Evolutionary conservation across 176 grass and related monocot species (phyloP), one percentile per base, ranked within the genome.

Genomic region (Carex cristatella): DNA sequence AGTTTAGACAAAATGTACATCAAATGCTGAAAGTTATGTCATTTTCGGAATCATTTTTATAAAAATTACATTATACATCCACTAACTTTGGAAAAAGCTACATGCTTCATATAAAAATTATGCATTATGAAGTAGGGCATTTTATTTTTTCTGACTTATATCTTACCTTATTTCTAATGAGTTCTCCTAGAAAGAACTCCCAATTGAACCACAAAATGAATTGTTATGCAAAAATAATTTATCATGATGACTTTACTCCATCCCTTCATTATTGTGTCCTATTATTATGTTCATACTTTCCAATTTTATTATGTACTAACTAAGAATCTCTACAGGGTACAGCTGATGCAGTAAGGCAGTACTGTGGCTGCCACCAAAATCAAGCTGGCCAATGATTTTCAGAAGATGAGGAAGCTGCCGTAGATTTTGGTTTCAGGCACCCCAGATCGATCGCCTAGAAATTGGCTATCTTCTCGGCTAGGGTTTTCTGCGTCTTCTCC

Each of bases 341-440:
- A 70, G 96, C 96, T 70, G 96, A 95, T 91, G 93, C 93, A 16
- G 93, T 99, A 2, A 86, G 93, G 28, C 93, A 99, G 44, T 53
- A 12, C 8, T 37, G 30, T 35, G 12, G 31, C 65, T 74, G 18
- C 10, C 4, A 3, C 46, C 44, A 51, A 51, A 74, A 53, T 28
- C 70, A 74, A 51, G 42, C n/a, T 4, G 18, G 42, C 3, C 69
- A 2, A 51, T 13, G 69, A 48, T 27, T 73, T 51, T 10, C 69
- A 12, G 28, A 51, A n/a, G 7, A 46, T 46, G 44, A 46, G 44
- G 44, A 46, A 46, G 44, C 44, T 46, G 44, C 7, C 1, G 44
- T 46, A 46, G 40, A 42, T 42, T 42, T 42, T 42, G 40, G 5
- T 42, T 42, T 42, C 40, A 4, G 40, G 40, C 40, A 42, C 40